Evolutionary conservation across 805 yeast species (phyloP), one percentile per base, ranked within the genome.

Genomic region (Teunomyces tritomae): DNA sequence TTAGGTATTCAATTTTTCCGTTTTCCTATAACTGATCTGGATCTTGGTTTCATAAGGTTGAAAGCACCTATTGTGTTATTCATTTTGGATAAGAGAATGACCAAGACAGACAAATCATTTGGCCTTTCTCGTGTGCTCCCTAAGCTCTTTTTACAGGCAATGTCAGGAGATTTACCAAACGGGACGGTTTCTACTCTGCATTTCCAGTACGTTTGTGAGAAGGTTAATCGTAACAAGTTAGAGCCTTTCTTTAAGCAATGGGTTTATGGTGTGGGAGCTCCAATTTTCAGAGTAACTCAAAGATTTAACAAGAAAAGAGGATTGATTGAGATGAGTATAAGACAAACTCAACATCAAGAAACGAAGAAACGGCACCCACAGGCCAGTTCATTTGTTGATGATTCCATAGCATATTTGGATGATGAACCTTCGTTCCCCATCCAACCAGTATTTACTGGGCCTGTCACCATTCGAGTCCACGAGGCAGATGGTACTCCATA

Each of bases 401-500:
- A 76, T 40, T 76, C 83, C 4, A 58, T 68, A 8, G 57, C 70
- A 3, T 58, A 69, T 33, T 53, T 77, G 11, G 79, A 78, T 42
- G 72, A 70, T 14, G 78, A 74, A 37, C 73, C 71, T 5, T 42
- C 57, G 0, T 63, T 55, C 40, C 71, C 71, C 5, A 63, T 71
- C 0, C 83, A 76, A 37, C 63, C 68, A n/a, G 77, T 84, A 2
- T 89, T 91, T 59, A 79, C 88, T 0, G 99, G 99, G 0, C 97
- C 98, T 0, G 89, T 94, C 87, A 94, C 99, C 0, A 88, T 94
- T 32, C 75, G 99, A 58, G 91, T 94, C 32, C 99, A 94, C 62
- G 99, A 94, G 61, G 95, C 97, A 0, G 98, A 94, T 65, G 99
- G 99, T 7, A 89, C 98, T 0, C 99, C 99, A 0, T 94, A 94